Percentiles rank a stretch among this genome's conserved stretches.
These are phyloP conservation scores for Oryza meyeriana DNA, from an alignment of 176 grass and related monocot species.

Conservation along the genomic window DNA sequence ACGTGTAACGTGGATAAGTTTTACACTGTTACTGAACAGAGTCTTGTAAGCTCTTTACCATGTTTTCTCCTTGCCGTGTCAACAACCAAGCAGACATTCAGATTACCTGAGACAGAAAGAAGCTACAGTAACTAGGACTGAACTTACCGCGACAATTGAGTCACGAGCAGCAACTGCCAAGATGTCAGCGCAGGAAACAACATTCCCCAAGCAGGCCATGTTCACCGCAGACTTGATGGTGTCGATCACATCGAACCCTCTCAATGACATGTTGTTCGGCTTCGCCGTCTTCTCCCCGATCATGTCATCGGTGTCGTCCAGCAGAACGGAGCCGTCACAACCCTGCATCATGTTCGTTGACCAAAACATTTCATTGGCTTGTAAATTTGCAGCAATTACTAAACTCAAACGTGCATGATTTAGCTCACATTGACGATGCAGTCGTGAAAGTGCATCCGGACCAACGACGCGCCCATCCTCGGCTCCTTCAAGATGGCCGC, in stretches of 20 bases:
- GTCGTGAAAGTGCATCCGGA: constrained; percentile 86
- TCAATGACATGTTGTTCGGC: constrained; percentile 64
- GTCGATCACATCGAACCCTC: constrained; percentile 71
- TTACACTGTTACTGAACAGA: not conserved
- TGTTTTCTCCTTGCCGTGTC: no score
- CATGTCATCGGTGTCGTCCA: constrained; percentile 65
- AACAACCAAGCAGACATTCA: not conserved
- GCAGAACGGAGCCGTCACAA: constrained; percentile 70
- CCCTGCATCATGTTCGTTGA: constrained; percentile 37
- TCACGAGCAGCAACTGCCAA: constrained; percentile 66
- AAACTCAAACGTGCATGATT: not conserved
- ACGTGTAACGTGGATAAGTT: not conserved
- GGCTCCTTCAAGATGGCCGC: constrained; percentile 52
- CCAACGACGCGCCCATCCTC: constrained; percentile 64
- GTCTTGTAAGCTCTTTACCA: not conserved
- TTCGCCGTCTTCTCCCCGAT: constrained; percentile 65
- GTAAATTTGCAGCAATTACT: not conserved
- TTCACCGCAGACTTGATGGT: constrained; percentile 57
- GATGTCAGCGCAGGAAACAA: constrained; percentile 86
- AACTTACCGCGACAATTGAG: constrained; percentile 71
- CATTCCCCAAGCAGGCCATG: constrained; percentile 53
- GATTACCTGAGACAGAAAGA: not conserved
- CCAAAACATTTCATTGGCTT: not conserved
- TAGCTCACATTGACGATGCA: constrained; percentile 69
- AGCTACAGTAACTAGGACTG: not conserved